phyloP scores from a whole-genome alignment of 1,284 basidiomycete genomes.

The Apiotrichum montevideense region DNA sequence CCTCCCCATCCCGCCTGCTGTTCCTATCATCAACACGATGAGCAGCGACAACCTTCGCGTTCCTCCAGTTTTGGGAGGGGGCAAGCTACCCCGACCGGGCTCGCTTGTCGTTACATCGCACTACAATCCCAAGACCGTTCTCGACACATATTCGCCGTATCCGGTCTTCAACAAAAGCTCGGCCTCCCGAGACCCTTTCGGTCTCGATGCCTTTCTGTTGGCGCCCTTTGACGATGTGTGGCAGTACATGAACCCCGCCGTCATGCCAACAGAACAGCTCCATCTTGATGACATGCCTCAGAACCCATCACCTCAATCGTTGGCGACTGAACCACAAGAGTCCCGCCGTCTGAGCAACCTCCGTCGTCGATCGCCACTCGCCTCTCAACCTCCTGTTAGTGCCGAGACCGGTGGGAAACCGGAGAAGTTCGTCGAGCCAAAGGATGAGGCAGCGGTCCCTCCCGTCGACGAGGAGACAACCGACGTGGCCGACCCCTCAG shows the following conservation, averaged over 20 bases:
- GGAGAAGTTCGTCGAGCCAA: neutral
- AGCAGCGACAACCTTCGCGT: slow-evolving; percentile 4
- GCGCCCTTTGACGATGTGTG: slow-evolving; percentile 35
- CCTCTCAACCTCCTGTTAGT: slow-evolving; percentile 26
- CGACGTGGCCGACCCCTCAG: neutral
- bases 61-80: slow-evolving; percentile 6
- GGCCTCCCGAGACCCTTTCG: slow-evolving; percentile 31
- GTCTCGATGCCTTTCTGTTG: slow-evolving; percentile 36
- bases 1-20: too few relatives aligned
- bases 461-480: neutral
- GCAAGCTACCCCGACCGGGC: neutral
- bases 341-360: slow-evolving; percentile 4
- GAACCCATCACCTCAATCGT: slow-evolving; percentile 4
- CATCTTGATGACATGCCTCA: slow-evolving; percentile 2
- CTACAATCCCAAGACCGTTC: slow-evolving; percentile 2
- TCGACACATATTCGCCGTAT: slow-evolving; percentile 38
- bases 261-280: slow-evolving; percentile 6
- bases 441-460: neutral
- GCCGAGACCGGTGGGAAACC: slow-evolving; percentile 6
- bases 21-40: neutral
- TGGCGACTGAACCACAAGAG: neutral
- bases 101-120: slow-evolving; percentile 1
- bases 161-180: slow-evolving; percentile 27
- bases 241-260: slow-evolving; percentile 28
- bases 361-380: slow-evolving; percentile 19